A percentile compares a stretch with the other conserved stretches of the same genome.
These are phyloP conservation scores for Hyaloscypha variabilis DNA, from an alignment of 495 filamentous ascomycete genomes.

Conservation along the genomic window DNA sequence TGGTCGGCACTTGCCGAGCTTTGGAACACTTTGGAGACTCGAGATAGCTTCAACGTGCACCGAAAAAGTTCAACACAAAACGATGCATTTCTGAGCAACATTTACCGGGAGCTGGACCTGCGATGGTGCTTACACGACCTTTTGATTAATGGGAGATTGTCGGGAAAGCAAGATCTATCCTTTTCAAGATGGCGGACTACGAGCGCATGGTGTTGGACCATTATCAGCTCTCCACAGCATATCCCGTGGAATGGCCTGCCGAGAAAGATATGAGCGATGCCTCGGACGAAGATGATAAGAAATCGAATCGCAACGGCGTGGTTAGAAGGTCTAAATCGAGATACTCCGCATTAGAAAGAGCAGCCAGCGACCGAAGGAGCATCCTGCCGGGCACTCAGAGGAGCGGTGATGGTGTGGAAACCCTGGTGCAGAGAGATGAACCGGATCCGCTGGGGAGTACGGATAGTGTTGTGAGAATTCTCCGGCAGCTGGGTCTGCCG, in stretches of 20 bases:
- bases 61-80: background rate
- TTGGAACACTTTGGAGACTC: background rate
- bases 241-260: conserved; percentile 83
- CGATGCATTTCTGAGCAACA: background rate
- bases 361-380: conserved; percentile 65
- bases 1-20: conserved; percentile 16
- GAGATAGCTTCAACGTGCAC: background rate
- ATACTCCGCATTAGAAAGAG: conserved; percentile 81
- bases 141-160: background rate
- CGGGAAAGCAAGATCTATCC: background rate
- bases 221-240: conserved; percentile 82
- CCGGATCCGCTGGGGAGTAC: conserved; percentile 83
- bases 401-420: conserved; percentile 68
- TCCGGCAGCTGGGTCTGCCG: conserved; percentile 74
- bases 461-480: conserved; percentile 79
- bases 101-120: background rate
- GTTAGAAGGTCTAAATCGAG: conserved; percentile 69
- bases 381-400: conserved; percentile 69
- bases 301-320: conserved; percentile 31
- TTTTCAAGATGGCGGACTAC: conserved; percentile 55
- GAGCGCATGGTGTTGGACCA: conserved; percentile 81
- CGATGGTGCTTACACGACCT: background rate
- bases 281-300: conserved; percentile 62
- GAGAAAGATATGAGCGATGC: conserved; percentile 75
- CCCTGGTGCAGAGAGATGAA: conserved; percentile 83